phyloP scores from a whole-genome alignment of 2,329 filamentous ascomycete genomes.

The Diplodia corticola region DNA sequence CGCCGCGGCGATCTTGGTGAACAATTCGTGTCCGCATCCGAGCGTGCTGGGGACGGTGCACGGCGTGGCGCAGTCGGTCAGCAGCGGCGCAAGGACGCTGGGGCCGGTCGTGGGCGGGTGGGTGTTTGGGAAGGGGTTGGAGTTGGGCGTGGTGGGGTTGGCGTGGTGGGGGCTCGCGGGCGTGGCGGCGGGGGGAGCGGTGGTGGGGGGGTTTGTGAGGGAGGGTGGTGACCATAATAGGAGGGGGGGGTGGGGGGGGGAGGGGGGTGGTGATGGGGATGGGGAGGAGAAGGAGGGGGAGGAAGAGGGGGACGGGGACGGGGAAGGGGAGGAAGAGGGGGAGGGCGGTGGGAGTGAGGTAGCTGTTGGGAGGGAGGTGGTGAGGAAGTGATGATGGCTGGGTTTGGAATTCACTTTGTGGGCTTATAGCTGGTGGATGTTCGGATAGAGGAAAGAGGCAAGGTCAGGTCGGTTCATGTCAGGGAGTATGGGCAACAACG shows the following conservation, averaged over 20 bases:
- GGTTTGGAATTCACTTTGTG: too few relatives aligned
- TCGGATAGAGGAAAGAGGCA: too few relatives aligned
- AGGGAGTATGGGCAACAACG: too few relatives aligned
- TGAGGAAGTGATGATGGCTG: too few relatives aligned
- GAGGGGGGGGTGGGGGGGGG: conserved; percentile 66
- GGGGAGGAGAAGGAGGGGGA: conserved; percentile 56
- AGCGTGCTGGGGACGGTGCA: conserved; percentile 58
- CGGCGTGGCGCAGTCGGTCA: conserved; percentile 60
- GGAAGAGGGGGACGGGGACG: conserved; percentile 23
- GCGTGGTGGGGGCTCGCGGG: conserved; percentile 59
- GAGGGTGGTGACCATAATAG: too few relatives aligned
- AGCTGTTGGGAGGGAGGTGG: too few relatives aligned
- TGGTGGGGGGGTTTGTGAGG: conserved; percentile 57
- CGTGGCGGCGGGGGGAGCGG: conserved; percentile 51
- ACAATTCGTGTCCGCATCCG: conserved; percentile 60
- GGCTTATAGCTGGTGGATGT: too few relatives aligned
- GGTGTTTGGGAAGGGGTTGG: conserved; percentile 61
- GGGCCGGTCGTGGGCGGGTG: conserved; percentile 63
- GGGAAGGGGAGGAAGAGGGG: not conserved
- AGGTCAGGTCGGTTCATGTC: too few relatives aligned
- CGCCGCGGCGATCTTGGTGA: conserved; percentile 59
- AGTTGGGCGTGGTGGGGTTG: conserved; percentile 58
- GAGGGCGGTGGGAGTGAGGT: too few relatives aligned
- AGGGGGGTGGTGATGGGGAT: conserved; percentile 66
- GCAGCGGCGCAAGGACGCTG: conserved; percentile 59